Conservation (phyloP, 441 rosid genomes). For the Bruguiera hainesii region DNA sequence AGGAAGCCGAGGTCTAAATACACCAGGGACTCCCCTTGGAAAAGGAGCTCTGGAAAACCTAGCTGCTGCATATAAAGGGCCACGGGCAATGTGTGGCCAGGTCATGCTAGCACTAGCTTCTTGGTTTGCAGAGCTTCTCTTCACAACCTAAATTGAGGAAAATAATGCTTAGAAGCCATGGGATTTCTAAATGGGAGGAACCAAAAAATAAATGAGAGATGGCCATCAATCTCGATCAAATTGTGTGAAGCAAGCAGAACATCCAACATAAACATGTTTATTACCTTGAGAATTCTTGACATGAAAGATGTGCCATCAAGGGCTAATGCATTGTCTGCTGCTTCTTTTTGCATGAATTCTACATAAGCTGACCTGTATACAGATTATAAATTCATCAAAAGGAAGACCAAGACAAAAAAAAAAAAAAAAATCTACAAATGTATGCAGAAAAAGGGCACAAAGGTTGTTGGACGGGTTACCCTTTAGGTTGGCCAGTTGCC, state of each 20-base stretch:
- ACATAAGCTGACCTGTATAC: slow-evolving; percentile 70
- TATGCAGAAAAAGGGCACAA: slow-evolving; percentile 14
- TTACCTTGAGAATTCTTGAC: slow-evolving; percentile 94
- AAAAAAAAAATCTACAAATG: neutral
- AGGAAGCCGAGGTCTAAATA: slow-evolving; percentile 53
- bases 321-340: slow-evolving; percentile 83
- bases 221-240: neutral
- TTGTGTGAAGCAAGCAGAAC: neutral
- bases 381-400: slow-evolving; percentile 3
- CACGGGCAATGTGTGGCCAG: slow-evolving; percentile 57
- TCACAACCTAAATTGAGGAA: slow-evolving; percentile 55
- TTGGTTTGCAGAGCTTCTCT: slow-evolving; percentile 54
- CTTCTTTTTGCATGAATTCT: slow-evolving; percentile 77
- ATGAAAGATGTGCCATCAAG: slow-evolving; percentile 90
- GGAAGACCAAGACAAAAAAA: neutral
- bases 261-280: neutral
- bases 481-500: slow-evolving; percentile 85
- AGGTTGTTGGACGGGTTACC: slow-evolving; percentile 39
- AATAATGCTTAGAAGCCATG: neutral
- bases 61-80: slow-evolving; percentile 37
- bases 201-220: neutral
- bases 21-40: slow-evolving; percentile 53
- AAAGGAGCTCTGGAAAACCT: slow-evolving; percentile 64
- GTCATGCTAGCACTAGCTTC: slow-evolving; percentile 49
- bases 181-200: neutral